Percentiles rank a stretch among this genome's conserved stretches.
Evolutionary conservation across 1,139 yeast genomes (phyloP).

Genomic region (Hansenula anomala): DNA sequence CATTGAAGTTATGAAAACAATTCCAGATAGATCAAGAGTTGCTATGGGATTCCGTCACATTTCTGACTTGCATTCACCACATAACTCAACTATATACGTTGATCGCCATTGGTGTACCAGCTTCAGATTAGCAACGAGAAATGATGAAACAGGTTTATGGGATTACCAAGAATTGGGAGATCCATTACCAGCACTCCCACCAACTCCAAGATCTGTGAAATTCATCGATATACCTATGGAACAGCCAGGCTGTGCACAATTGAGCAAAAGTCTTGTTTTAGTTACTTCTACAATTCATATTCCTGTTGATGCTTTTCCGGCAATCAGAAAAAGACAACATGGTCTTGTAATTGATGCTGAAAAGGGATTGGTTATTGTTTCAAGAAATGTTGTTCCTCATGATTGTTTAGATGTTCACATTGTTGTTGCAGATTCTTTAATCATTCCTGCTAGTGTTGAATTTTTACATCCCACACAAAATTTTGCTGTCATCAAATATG

Average conservation of each 20-base stretch:
- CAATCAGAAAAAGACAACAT: constrained; percentile 56
- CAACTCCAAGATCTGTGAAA: constrained; percentile 59
- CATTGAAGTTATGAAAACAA: constrained; percentile 67
- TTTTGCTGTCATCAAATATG: constrained; percentile 80
- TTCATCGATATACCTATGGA: constrained; percentile 67
- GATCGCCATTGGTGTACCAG: constrained; percentile 85
- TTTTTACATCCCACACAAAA: constrained; percentile 88
- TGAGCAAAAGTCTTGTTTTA: constrained; percentile 60
- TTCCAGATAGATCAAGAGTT: constrained; percentile 75
- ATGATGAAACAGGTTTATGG: constrained; percentile 85
- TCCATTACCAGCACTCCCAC: constrained; percentile 49
- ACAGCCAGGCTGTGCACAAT: constrained; percentile 49
- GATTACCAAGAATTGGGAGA: constrained; percentile 69
- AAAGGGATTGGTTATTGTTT: constrained; percentile 74
- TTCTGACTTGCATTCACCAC: constrained; percentile 72
- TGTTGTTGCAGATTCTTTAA: constrained; percentile 81
- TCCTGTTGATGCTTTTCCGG: constrained; percentile 70
- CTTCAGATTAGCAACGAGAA: constrained; percentile 69
- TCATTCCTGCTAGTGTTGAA: constrained; percentile 74
- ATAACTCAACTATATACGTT: constrained; percentile 56
- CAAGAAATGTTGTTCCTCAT: constrained; percentile 78
- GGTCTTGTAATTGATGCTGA: constrained; percentile 81
- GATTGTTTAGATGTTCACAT: constrained; percentile 76
- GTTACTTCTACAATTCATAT: constrained; percentile 63
- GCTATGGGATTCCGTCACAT: constrained; percentile 73